Conservation (phyloP, 2,329 filamentous ascomycete species). For the Clarireedia homoeocarpa region DNA sequence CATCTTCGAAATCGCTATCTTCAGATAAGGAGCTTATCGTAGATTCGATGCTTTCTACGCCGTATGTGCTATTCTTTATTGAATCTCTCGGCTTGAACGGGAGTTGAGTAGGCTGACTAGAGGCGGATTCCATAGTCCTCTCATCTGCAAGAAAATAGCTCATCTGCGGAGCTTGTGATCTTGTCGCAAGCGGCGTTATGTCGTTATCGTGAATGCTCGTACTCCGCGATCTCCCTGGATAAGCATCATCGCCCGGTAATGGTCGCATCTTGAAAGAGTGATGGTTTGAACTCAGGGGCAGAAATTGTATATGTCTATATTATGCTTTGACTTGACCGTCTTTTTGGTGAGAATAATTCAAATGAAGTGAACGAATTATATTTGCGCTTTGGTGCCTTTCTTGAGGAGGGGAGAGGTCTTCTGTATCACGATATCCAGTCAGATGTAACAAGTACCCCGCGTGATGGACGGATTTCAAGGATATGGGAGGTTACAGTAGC, state of each 20-base stretch:
- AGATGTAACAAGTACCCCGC: too few relatives aligned
- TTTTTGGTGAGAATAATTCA: too few relatives aligned
- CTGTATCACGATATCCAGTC: too few relatives aligned
- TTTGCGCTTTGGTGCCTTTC: background rate
- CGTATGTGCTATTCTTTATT: constrained; percentile 29
- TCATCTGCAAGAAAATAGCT: constrained; percentile 46
- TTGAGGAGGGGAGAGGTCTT: background rate
- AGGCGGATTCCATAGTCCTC: constrained; percentile 37
- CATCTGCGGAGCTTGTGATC: constrained; percentile 37
- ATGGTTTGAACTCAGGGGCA: background rate
- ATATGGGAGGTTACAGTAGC: too few relatives aligned
- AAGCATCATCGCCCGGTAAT: constrained; percentile 38
- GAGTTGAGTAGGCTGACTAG: constrained; percentile 27
- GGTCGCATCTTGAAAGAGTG: constrained; percentile 35
- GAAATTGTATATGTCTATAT: constrained; percentile 10
- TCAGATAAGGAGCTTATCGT: constrained; percentile 27
- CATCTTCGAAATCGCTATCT: constrained; percentile 25
- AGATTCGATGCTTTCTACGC: constrained; percentile 29
- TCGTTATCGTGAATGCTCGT: constrained; percentile 32
- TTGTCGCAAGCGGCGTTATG: constrained; percentile 29
- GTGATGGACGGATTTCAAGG: too few relatives aligned
- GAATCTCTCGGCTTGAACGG: constrained; percentile 29
- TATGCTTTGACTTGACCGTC: constrained; percentile 9
- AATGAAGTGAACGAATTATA: too few relatives aligned
- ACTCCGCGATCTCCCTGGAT: constrained; percentile 32